Percentiles rank a stretch among this genome's conserved stretches.
Conservation (phyloP, 208 protist genomes). For the Strigomonas galati region DNA sequence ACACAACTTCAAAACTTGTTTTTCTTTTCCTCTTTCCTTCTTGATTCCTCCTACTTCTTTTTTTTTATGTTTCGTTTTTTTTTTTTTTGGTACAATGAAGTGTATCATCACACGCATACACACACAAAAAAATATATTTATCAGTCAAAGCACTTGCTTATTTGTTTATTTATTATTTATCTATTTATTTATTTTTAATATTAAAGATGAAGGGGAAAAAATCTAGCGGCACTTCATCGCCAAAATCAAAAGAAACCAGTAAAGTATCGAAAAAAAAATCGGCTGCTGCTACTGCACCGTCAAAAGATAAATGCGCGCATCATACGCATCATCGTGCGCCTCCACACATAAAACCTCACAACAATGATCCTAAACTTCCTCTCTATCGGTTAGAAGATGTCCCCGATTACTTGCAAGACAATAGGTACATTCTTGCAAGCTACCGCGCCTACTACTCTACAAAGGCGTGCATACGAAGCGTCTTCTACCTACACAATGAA, state of each 20-base stretch:
- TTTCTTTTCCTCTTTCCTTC: not conserved
- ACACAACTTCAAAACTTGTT: not conserved
- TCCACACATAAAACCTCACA: conserved; percentile 17
- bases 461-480: conserved; percentile 27
- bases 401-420: conserved; percentile 38
- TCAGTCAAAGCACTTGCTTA: no score
- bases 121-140: no score
- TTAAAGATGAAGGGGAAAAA: not conserved
- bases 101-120: no score
- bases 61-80: not conserved
- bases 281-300: not conserved
- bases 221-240: not conserved
- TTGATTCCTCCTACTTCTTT: not conserved
- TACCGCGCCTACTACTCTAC: conserved; percentile 46
- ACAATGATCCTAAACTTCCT: conserved; percentile 23
- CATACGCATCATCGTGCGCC: not conserved
- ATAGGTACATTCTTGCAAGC: conserved; percentile 30
- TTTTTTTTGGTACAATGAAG: not conserved
- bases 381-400: conserved; percentile 39
- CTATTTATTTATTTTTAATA: no score
- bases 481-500: conserved; percentile 62
- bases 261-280: not conserved
- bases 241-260: not conserved
- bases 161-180: no score
- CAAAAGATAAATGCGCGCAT: not conserved